Evolutionary conservation across 2,329 filamentous ascomycete species (phyloP), one percentile per base, ranked within the genome.

Genomic region (Diplodia scrobiculata): DNA sequence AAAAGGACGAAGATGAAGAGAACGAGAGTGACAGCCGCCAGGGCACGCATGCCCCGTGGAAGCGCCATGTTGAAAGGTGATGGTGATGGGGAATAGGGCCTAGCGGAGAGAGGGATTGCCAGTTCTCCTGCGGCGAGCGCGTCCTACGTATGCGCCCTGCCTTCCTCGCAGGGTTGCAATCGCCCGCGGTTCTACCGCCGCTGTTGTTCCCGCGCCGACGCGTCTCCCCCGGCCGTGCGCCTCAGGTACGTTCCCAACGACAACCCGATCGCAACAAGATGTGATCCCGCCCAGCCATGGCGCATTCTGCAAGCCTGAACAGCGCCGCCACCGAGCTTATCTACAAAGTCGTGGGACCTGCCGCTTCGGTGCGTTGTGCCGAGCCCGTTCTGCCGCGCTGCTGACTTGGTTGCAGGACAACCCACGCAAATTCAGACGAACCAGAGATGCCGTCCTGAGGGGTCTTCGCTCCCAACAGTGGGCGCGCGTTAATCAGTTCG

Each of bases 1-100:
- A 91, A 89, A 70, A 96, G 79, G 73, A 96, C 87, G 78, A 93
- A 92, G 68, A 91, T 83, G 82, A 91, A 90, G 70, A 96, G 81
- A 68, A 90, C 78, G 72, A 91, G 80, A 69, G 89, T 91, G 68
- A 87, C 82, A 70, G 90, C 84, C 71, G 87, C 89, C 75, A 97
- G 82, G 74, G 90, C 87, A 79, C 93, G 88, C 76, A 97, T 89
- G 67, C 92, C 91, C 82, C 89, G 89, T 75, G 92, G 91, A 76
- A 97, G 83, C 73, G 90, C 91, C 92, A 97, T 97, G 72, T 85
- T 74, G 27, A 36, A 11, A 2, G 34, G 67, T 27, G 64, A 38
- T 38, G 51, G 25, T 25, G 13, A 32, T 29, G 64, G 32, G 29
- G 53, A 50, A 47, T 36, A 32, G 38, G n/a, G 38, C 14, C 36